Conservation (phyloP, 805 yeast species). For the Clavispora phyllophila region DNA sequence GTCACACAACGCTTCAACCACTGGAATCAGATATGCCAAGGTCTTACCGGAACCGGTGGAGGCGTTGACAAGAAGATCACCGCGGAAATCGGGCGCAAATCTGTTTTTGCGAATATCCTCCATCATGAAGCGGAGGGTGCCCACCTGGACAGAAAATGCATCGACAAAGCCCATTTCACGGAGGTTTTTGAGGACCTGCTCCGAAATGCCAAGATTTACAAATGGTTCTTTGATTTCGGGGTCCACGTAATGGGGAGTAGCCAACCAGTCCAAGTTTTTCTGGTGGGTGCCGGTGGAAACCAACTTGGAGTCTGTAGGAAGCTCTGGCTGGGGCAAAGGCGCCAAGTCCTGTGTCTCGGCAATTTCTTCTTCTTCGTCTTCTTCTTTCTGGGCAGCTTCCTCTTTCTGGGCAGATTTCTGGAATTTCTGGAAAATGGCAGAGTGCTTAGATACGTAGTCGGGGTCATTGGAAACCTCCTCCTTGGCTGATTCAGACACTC, state of each 20-base stretch:
- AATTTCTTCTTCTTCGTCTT: conserved; percentile 16
- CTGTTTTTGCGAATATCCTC: conserved; percentile 36
- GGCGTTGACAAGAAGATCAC: conserved; percentile 86
- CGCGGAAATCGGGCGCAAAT: conserved; percentile 49
- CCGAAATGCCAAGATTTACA: conserved; percentile 40
- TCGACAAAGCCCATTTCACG: conserved; percentile 37
- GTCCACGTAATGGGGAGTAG: conserved; percentile 53
- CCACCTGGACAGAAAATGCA: conserved; percentile 77
- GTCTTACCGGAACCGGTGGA: conserved; percentile 97
- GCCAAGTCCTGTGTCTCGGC: conserved; percentile 37
- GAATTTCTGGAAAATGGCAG: conserved; percentile 50
- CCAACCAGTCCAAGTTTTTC: conserved; percentile 58
- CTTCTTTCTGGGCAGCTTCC: conserved; percentile 12
- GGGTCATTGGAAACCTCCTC: conserved; percentile 9
- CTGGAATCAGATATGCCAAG: conserved; percentile 79
- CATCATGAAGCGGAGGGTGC: conserved; percentile 53
- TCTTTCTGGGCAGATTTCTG: conserved; percentile 17
- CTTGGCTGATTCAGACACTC: too few relatives aligned
- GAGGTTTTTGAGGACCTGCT: conserved; percentile 44
- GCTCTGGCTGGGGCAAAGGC: conserved; percentile 82
- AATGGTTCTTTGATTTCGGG: conserved; percentile 48
- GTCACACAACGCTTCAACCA: conserved; percentile 59
- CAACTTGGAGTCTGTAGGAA: conserved; percentile 49
- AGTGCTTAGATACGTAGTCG: conserved; percentile 36
- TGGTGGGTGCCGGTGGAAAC: conserved; percentile 20